Conservation (phyloP, 2,329 filamentous ascomycete species). For the Xylaria sp. region DNA sequence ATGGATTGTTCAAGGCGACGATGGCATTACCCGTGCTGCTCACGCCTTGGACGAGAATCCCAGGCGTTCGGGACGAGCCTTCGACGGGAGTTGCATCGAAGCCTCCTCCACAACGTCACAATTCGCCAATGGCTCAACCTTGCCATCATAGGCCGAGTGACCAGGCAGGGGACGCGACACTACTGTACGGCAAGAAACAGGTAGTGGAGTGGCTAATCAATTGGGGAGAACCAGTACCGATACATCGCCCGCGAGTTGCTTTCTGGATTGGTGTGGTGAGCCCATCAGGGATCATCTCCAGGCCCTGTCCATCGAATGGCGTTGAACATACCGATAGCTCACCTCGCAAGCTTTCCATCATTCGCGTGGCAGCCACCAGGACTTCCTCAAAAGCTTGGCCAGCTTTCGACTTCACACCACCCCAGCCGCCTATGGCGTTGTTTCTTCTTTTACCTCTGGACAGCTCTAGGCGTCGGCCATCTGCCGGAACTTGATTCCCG, state of each 20-base stretch:
- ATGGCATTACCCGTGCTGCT: conserved; percentile 7
- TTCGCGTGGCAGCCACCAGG: conserved; percentile 25
- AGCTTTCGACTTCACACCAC: conserved; percentile 7
- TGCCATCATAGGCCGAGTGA: conserved; percentile 11
- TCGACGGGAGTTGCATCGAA: conserved; percentile 29
- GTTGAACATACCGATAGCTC: conserved; percentile 19
- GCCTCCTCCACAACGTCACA: conserved; percentile 28
- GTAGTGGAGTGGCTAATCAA: conserved; percentile 3
- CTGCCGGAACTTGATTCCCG: conserved; percentile 29
- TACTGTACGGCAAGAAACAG: conserved; percentile 2
- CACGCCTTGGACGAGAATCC: conserved; percentile 22
- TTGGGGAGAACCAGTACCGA: conserved; percentile 1
- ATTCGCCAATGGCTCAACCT: conserved; percentile 28
- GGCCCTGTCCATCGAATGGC: conserved; percentile 12
- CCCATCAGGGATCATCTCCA: conserved; percentile 17
- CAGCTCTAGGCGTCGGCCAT: conserved; percentile 22
- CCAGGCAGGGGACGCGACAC: conserved; percentile 14
- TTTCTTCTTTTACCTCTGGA: not conserved
- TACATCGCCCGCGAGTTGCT: not conserved
- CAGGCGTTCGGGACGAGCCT: conserved; percentile 33
- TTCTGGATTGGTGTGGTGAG: conserved; percentile 5
- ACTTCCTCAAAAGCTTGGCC: conserved; percentile 15
- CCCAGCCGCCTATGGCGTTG: conserved; percentile 9
- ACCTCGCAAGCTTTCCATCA: conserved; percentile 16
- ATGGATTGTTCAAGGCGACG: conserved; percentile 3